Percentiles rank a stretch among this genome's conserved stretches.
These are phyloP conservation scores for Spencermartinsiella europaea DNA, from an alignment of 805 yeast genomes.

Conservation along the genomic window DNA sequence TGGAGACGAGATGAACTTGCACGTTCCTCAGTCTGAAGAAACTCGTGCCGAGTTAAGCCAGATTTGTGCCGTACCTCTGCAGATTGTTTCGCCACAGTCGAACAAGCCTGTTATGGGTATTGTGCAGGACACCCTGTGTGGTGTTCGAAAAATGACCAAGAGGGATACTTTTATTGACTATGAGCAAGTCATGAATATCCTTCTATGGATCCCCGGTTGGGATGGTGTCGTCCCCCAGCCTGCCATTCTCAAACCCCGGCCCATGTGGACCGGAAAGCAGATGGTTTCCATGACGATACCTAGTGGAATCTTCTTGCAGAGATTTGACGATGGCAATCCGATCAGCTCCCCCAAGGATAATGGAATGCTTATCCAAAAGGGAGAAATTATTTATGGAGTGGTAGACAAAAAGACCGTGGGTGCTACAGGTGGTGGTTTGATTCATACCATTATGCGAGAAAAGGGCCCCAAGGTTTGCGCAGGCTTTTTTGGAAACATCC, in stretches of 20 bases:
- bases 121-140: slow-evolving; percentile 98
- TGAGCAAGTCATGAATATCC: slow-evolving; percentile 92
- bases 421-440: slow-evolving; percentile 96
- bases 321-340: slow-evolving; percentile 88
- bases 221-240: slow-evolving; percentile 97
- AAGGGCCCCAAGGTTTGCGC: slow-evolving; percentile 92
- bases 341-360: slow-evolving; percentile 81
- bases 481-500: slow-evolving; percentile 82
- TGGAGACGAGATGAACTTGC: slow-evolving; percentile 99
- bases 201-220: slow-evolving; percentile 98
- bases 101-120: slow-evolving; percentile 99
- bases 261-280: slow-evolving; percentile 97
- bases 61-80: slow-evolving; percentile 94
- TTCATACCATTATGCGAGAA: slow-evolving; percentile 96
- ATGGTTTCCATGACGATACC: slow-evolving; percentile 89
- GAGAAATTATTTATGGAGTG: slow-evolving; percentile 96
- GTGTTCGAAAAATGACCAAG: slow-evolving; percentile 90
- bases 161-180: slow-evolving; percentile 85
- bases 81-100: slow-evolving; percentile 96
- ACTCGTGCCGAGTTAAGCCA: slow-evolving; percentile 94
- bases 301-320: slow-evolving; percentile 87
- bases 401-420: slow-evolving; percentile 98
- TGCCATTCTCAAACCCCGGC: slow-evolving; percentile 88
- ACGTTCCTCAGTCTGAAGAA: slow-evolving; percentile 97
- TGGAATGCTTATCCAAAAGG: slow-evolving; percentile 94